Base-by-base conservation (phyloP, 805 yeast species). In the Saturnispora hagleri region DNA sequence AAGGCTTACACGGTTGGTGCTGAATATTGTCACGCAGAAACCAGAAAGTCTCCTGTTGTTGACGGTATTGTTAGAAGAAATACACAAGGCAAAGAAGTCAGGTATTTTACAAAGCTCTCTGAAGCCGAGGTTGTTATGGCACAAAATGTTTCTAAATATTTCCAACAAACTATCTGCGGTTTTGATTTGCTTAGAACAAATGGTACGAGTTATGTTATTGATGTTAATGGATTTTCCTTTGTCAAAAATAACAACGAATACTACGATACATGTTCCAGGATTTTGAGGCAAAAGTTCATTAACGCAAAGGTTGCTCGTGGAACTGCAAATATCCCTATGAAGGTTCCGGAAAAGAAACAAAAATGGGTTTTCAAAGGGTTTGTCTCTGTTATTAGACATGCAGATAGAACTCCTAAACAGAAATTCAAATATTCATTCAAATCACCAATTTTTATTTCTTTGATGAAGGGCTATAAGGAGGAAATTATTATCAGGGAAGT, bases 11-110 rank as follows among this genome's bases (percentile, higher is more conserved):
- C 99, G 1, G 98, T 93, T 4, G 98, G 99, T 1, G 81, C 84
- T 3, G 72, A 72, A 18, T 93, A 79, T 63, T 93, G 99, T 65
- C 99, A 93, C 67, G 99, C 99, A 0, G 99, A 93, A 65, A 93
- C 99, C 1, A 78, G 99, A 62, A 93, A 93, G 67, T 89, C 97
- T 0, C 99, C 99, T 1, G 99, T 93, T 3, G 99, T 93, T n/a
- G 99, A 93, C 70, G 99, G 99, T 46, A 87, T 93, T 53, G 99
- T 93, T 26, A 78, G 97, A 62, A 79, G 99, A 66, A 93, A 93
- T 64, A 90, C 98, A 1, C 96, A 90, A 62, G 99, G 99, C 46
- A 93, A 93, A 67, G 99, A 93, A 69, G 84, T 93, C 45, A 77
- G 99, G 57, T 93, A 86, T 62, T 77, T 93, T 35, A 91, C 99